Evolutionary conservation across 2,329 filamentous ascomycete genomes (phyloP).

Genomic region (Rhynchosporium secalis): DNA sequence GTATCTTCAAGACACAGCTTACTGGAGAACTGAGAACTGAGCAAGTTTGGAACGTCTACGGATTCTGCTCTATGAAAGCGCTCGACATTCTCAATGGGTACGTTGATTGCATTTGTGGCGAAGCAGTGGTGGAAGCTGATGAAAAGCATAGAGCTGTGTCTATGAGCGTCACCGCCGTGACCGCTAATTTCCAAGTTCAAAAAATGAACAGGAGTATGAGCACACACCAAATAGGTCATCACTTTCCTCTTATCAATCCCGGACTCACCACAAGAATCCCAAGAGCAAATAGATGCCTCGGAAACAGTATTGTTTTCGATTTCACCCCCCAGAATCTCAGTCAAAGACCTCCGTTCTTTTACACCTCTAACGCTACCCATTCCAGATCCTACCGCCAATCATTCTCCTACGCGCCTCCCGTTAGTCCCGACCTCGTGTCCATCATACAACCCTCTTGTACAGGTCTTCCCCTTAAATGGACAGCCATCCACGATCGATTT

Average conservation of each 20-base stretch:
- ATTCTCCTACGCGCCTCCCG: constrained; percentile 21
- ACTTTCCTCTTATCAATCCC: not conserved
- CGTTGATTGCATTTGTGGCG: not conserved
- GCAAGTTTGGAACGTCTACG: not conserved
- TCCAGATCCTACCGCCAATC: not conserved
- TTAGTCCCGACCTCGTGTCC: constrained; percentile 23
- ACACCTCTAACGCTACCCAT: not conserved
- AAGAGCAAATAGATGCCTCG: too few relatives aligned
- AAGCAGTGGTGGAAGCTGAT: not conserved
- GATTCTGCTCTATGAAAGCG: not conserved
- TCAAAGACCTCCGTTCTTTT: not conserved
- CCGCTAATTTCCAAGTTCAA: not conserved
- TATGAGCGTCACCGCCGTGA: not conserved
- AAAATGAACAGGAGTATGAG: constrained; percentile 10
- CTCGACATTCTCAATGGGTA: constrained; percentile 8
- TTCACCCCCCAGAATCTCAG: too few relatives aligned
- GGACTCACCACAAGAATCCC: too few relatives aligned
- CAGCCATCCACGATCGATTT: constrained; percentile 32
- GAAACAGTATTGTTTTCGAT: too few relatives aligned
- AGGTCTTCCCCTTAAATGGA: constrained; percentile 31
- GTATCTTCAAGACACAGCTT: constrained; percentile 19
- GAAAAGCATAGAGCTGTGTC: not conserved
- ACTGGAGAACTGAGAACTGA: constrained; percentile 11
- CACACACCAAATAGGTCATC: constrained; percentile 7
- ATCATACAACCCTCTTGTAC: constrained; percentile 27